Evolutionary conservation across 768 basidiomycete genomes (phyloP), one percentile per base, ranked within the genome.

Genomic region (Boletellus sp.): DNA sequence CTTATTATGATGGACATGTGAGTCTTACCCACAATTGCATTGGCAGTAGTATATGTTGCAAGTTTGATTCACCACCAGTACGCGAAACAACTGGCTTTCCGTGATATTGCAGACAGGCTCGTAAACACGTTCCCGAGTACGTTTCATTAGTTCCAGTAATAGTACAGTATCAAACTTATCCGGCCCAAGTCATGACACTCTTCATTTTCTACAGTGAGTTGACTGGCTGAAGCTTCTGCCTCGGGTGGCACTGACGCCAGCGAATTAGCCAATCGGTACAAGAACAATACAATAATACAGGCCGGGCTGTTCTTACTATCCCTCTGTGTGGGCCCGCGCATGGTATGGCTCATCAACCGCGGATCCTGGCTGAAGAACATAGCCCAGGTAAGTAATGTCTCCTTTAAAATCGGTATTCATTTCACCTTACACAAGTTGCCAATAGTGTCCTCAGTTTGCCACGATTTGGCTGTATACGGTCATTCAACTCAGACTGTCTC

Each of bases 1-100:
- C 73, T 91, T 34, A 60, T 91, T 15, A 70, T 90, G 72, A 90
- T 93, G 87, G 84, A 90, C 62, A 87, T 92, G 90, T 93, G 63
- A 59, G 87, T 71, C 45, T 32, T 48, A 42, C 32, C 47, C 37
- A 12, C 45, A 24, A 17, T 32, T 26, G 38, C 15, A 22, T 38
- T 52, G 42, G 50, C 44, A 9, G 20, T 38, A 16, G 26, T 45
- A 46, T 17, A 46, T 45, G 17, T 39, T 17, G 26, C 47, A 57
- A 93, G 90, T 50, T 71, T 92, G 38, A 79, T 90, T 39, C 87
- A 87, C 60, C 80, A 79, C 43, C 90, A 93, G 66, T 93, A 92
- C 53, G 83, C 80, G 34, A 77, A 81, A 63, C 67, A 73, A n/a
- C 73, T 81, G 1, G 70, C 78, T 16, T 61, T 81, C 31, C 56